Conservation (phyloP, 2,329 filamentous ascomycete genomes). For the Dactylellina cionopaga region DNA sequence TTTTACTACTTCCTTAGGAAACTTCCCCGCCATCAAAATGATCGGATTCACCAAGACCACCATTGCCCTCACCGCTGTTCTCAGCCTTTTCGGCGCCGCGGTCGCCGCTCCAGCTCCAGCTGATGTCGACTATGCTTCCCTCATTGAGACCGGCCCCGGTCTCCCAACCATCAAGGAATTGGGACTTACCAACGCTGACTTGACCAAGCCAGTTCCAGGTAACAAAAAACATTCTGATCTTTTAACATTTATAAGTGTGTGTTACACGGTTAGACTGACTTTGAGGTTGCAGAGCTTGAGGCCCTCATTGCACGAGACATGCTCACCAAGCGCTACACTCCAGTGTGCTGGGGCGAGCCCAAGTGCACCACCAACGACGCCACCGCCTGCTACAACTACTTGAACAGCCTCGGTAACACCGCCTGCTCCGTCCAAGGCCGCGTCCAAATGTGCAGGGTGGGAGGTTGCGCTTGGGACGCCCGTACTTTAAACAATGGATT, state of each 20-base stretch:
- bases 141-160: slow-evolving; percentile 27
- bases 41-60: slow-evolving; percentile 36
- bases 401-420: slow-evolving; percentile 32
- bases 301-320: slow-evolving; percentile 9
- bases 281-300: neutral
- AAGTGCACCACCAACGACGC: slow-evolving; percentile 29
- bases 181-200: slow-evolving; percentile 37
- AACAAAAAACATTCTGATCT: too few relatives aligned
- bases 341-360: slow-evolving; percentile 37
- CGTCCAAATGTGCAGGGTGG: slow-evolving; percentile 31
- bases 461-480: slow-evolving; percentile 40
- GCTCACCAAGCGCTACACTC: slow-evolving; percentile 30
- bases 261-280: too few relatives aligned
- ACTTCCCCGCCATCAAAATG: slow-evolving; percentile 35
- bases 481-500: slow-evolving; percentile 28
- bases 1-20: slow-evolving; percentile 13
- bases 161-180: slow-evolving; percentile 34
- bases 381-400: slow-evolving; percentile 43
- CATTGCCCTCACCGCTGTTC: slow-evolving; percentile 22
- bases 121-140: slow-evolving; percentile 22
- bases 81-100: slow-evolving; percentile 31
- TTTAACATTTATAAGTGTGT: too few relatives aligned
- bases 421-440: slow-evolving; percentile 17
- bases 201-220: slow-evolving; percentile 36
- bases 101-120: slow-evolving; percentile 21